Base-by-base conservation (phyloP, 805 yeast genomes). In the Metschnikowia lachancei region DNA sequence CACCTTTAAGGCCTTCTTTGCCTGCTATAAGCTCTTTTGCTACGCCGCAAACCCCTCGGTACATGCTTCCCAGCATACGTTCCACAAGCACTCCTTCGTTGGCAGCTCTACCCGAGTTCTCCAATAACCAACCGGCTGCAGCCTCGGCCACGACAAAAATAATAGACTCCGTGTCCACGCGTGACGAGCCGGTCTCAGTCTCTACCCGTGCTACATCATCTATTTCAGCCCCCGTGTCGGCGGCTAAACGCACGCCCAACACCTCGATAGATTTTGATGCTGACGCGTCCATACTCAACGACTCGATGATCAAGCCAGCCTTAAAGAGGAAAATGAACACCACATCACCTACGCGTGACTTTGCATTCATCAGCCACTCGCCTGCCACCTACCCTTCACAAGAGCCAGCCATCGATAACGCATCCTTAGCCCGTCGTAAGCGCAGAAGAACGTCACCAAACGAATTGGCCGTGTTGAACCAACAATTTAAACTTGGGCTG, bases 361-460 rank as follows among this genome's bases (percentile, higher is more conserved):
- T 83, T 67, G 97, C 97, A 14, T 92, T 92, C 67, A 92, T 92
- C 54, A 83, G 95, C 18, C 98, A 92, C 66, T 88, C 96, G 7
- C 95, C 90, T 24, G 82, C 89, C 16, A 87, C 97, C 0, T 92
- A 83, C 62, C 90, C 95, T 13, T 74, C 80, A 3, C 85, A 83
- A 51, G 95, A 87, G 61, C 95, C 96, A 2, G 69, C 75, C 46
- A 88, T 89, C 46, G 97, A 90, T 66, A 88, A 91, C 61, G 89
- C 89, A n/a, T 90, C 90, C 40, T 72, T 91, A 48, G 97, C 96
- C 1, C 83, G 98, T 57, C 82, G 97, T 46, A 92, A 92, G 64
- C 81, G 99, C 69, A 82, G 99, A 70, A 85, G 98, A 72, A 94
- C 99, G 1, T 83, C 95, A 1, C 94, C 95, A 2, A 78, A 80